Evolutionary conservation across 1,284 basidiomycete species (phyloP), one percentile per base, ranked within the genome.

Genomic region (Ustilago bromivora): DNA sequence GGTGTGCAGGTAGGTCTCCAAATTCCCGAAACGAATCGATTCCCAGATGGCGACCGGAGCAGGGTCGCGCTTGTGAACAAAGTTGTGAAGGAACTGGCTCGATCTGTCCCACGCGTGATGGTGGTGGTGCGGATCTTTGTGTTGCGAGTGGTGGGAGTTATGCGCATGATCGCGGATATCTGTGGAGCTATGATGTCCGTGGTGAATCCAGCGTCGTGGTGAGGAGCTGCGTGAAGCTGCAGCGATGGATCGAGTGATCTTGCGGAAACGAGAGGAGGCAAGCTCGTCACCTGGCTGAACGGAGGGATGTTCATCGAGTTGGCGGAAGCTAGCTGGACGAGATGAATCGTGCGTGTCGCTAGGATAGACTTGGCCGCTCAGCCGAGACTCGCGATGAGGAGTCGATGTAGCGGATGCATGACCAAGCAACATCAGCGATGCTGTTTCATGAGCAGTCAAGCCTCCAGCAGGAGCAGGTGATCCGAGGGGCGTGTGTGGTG

Each of bases 1-100:
- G 4, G 74, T 78, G 54, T 84, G 82, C 28, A 84, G 64, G 31
- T 70, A 69, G 5, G 72, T 64, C 43, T 84, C 82, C 38, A 84
- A 55, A 23, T 75, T 67, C 15, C 80, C 67, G 54, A 77, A 81
- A 34, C 82, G 76, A 56, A 84, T 72, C 2, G 71, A 76, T 51
- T 82, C 82, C 78, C 81, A 84, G n/a, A 78, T 73, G 49, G 79
- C 82, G 12, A 84, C 82, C 28, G 81, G 79, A 3, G 75, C 71
- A 0, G 68, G 61, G 32, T 78, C 72, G 28, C 58, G 70, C 36
- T 72, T 69, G 59, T 66, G 71, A n/a, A 73, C 67, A 49, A 74
- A 67, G 55, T 75, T 68, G 56, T 73, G 56, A 17, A 78, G 46
- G 17, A 71, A 36, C 41, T 73, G 71, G 13, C 34, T 64, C 0